These are phyloP conservation scores for Erythrobasidium hasegawianum DNA, from an alignment of 1,284 basidiomycete genomes.

Conservation along the genomic window DNA sequence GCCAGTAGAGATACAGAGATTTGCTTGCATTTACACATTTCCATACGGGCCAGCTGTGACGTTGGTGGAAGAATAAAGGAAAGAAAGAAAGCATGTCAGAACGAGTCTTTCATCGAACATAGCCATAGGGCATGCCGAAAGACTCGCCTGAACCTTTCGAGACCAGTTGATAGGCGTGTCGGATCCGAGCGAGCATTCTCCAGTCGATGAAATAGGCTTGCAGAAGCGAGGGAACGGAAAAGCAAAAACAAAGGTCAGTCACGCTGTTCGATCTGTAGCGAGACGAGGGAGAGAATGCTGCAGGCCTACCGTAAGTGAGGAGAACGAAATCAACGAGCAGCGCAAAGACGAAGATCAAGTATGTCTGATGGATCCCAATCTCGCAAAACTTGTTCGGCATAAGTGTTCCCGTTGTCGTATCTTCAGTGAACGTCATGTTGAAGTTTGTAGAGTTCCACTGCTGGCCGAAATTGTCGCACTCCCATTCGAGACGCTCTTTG, in stretches of 20 bases:
- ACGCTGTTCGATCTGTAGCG: too few species aligned
- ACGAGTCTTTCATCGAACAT: not conserved
- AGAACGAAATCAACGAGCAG: constrained; percentile 64
- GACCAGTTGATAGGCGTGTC: constrained; percentile 20
- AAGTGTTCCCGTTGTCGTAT: constrained; percentile 22
- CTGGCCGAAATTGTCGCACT: constrained; percentile 68
- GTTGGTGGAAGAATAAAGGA: not conserved
- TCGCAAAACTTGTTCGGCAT: constrained; percentile 63
- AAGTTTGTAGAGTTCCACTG: constrained; percentile 59
- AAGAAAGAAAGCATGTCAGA: not conserved
- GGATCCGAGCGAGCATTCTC: constrained; percentile 30
- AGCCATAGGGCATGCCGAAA: too few species aligned
- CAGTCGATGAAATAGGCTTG: constrained; percentile 23
- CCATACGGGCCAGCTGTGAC: not conserved
- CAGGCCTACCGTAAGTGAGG: constrained; percentile 44
- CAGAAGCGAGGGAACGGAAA: too few species aligned
- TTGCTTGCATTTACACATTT: not conserved
- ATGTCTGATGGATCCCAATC: constrained; percentile 61
- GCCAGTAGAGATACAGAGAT: not conserved
- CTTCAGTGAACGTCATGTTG: constrained; percentile 48
- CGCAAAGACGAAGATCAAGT: constrained; percentile 64
- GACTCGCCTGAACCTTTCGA: constrained; percentile 7
- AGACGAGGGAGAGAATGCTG: not conserved
- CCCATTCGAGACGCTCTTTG: constrained; percentile 68
- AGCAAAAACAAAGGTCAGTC: too few species aligned